These are phyloP conservation scores for Amanita brunnescens DNA, from an alignment of 768 basidiomycete species.

Conservation along the genomic window DNA sequence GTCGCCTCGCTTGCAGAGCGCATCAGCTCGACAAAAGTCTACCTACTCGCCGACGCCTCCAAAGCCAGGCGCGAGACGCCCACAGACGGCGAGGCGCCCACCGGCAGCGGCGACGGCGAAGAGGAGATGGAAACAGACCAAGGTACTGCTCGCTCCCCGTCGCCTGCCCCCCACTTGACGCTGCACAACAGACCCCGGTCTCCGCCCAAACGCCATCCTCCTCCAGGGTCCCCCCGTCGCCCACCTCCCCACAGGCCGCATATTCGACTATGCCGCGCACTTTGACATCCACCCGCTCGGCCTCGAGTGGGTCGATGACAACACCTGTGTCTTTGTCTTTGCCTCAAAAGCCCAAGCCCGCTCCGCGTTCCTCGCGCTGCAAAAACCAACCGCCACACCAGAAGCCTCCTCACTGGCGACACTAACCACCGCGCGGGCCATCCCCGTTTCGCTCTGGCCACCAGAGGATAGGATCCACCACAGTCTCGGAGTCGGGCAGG, in stretches of 20 bases:
- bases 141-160: slow-evolving; percentile 14
- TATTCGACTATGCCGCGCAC: slow-evolving; percentile 78
- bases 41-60: slow-evolving; percentile 61
- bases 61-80: background rate
- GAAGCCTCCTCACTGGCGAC: slow-evolving; percentile 25
- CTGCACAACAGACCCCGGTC: slow-evolving; percentile 29
- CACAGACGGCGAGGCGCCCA: slow-evolving; percentile 21
- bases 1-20: slow-evolving; percentile 45
- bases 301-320: slow-evolving; percentile 84
- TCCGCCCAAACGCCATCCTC: slow-evolving; percentile 61
- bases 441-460: slow-evolving; percentile 72
- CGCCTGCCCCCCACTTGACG: background rate
- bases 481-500: slow-evolving; percentile 62
- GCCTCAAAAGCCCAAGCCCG: slow-evolving; percentile 45
- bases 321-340: slow-evolving; percentile 74
- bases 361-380: slow-evolving; percentile 39
- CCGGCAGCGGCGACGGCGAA: slow-evolving; percentile 19
- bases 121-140: slow-evolving; percentile 27
- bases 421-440: slow-evolving; percentile 53
- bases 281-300: slow-evolving; percentile 68
- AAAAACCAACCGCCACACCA: slow-evolving; percentile 39
- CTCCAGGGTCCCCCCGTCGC: slow-evolving; percentile 67
- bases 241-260: slow-evolving; percentile 62
- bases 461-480: slow-evolving; percentile 69
- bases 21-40: slow-evolving; percentile 70